Conservation (phyloP, 257 asterid genomes). For the Ligustrum vulgare region DNA sequence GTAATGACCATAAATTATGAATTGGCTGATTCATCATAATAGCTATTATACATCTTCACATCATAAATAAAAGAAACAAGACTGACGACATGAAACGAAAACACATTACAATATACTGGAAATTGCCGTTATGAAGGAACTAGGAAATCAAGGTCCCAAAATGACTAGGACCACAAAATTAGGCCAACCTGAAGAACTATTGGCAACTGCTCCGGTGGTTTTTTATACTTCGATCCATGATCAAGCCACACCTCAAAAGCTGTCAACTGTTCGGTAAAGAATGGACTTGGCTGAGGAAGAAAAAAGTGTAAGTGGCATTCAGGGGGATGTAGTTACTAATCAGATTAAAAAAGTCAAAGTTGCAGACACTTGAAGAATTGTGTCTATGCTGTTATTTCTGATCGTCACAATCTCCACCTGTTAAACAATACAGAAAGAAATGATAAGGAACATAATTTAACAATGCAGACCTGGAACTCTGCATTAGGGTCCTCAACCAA, state of each 20-base stretch:
- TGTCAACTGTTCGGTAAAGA: slow-evolving; percentile 69
- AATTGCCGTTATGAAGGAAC: background rate
- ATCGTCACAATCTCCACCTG: background rate
- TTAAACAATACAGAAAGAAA: slow-evolving; percentile 20
- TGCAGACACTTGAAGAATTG: background rate
- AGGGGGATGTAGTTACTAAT: slow-evolving; percentile 7
- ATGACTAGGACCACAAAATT: slow-evolving; percentile 3
- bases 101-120: background rate
- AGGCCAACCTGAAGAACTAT: slow-evolving; percentile 92
- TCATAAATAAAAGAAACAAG: background rate
- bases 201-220: slow-evolving; percentile 97
- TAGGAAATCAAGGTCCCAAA: background rate
- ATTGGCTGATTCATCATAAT: background rate
- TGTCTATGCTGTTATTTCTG: background rate
- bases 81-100: background rate
- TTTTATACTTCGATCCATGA: slow-evolving; percentile 95
- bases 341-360: background rate
- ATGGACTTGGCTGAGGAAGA: slow-evolving; percentile 78
- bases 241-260: slow-evolving; percentile 99
- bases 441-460: slow-evolving; percentile 1
- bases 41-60: background rate
- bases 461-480: slow-evolving; percentile 75
- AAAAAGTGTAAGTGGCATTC: slow-evolving; percentile 18
- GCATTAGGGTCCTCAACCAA: slow-evolving; percentile 89
- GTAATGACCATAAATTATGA: slow-evolving; percentile 2